Conservation (phyloP, 129 eudicot species). For the Mikania micrantha region DNA sequence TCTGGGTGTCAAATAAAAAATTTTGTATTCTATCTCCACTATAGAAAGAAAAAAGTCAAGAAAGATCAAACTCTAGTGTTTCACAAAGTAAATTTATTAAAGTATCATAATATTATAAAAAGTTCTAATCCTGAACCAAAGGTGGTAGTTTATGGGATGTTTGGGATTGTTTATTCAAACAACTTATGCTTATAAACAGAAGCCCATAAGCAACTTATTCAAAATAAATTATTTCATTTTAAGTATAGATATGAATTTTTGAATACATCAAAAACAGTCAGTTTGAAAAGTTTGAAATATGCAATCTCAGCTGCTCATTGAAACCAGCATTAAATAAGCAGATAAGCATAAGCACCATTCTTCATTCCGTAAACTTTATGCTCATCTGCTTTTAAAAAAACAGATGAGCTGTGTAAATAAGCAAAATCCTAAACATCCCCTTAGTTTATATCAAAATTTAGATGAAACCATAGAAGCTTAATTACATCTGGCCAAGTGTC, state of each 20-base stretch:
- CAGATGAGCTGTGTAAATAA: neutral
- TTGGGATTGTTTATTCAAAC: neutral
- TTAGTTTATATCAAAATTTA: neutral
- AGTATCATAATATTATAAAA: neutral
- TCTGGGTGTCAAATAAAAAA: neutral
- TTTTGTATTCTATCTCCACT: too few species aligned
- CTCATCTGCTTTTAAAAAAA: neutral
- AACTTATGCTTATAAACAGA: neutral
- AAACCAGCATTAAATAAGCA: neutral
- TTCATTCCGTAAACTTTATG: neutral
- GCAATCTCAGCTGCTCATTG: neutral
- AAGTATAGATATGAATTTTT: neutral
- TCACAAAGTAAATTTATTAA: neutral
- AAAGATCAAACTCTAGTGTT: too few species aligned
- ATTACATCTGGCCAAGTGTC: slow-evolving; percentile 96
- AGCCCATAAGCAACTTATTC: neutral
- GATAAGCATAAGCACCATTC: neutral
- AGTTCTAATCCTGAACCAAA: neutral
- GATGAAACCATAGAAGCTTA: neutral
- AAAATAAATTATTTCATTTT: neutral
- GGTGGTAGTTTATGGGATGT: neutral
- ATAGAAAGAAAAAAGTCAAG: too few species aligned
- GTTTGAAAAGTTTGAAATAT: neutral
- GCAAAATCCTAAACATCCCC: neutral
- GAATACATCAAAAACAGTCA: neutral